These are phyloP conservation scores for Fagus sylvatica DNA, from an alignment of 306 rosid species.

Conservation along the genomic window DNA sequence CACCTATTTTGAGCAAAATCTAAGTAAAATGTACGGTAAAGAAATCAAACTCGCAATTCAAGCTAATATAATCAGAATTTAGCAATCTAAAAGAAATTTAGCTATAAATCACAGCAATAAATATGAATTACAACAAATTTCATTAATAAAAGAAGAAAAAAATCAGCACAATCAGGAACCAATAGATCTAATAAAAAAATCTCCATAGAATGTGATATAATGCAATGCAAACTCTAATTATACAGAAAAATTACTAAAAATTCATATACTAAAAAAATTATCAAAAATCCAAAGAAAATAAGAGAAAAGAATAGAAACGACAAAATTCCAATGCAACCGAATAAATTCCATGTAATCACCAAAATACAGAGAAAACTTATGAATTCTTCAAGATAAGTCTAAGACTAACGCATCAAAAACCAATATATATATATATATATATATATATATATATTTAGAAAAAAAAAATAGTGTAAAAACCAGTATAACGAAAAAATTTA, in stretches of 20 bases:
- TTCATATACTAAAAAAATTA: background rate
- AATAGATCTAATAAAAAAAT: background rate
- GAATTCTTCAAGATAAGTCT: too few relatives aligned
- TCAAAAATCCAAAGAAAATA: background rate
- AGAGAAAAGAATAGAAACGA: too few relatives aligned
- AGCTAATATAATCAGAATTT: background rate
- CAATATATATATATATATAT: too few relatives aligned
- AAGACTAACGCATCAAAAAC: too few relatives aligned
- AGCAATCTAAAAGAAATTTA: background rate
- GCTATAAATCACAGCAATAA: background rate
- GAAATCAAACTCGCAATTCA: background rate
- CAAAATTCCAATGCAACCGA: background rate
- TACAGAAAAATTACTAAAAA: background rate
- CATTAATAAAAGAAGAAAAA: background rate
- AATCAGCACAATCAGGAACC: background rate
- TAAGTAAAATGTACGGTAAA: background rate
- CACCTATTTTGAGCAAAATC: too few relatives aligned
- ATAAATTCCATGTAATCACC: background rate
- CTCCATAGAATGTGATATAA: background rate
- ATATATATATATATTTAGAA: too few relatives aligned
- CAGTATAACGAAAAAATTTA: too few relatives aligned
- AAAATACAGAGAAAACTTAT: too few relatives aligned
- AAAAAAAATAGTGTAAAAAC: too few relatives aligned
- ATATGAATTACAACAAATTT: background rate
- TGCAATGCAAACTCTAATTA: background rate